Conservation (phyloP, 257 asterid genomes). For the Gentiana straminea region DNA sequence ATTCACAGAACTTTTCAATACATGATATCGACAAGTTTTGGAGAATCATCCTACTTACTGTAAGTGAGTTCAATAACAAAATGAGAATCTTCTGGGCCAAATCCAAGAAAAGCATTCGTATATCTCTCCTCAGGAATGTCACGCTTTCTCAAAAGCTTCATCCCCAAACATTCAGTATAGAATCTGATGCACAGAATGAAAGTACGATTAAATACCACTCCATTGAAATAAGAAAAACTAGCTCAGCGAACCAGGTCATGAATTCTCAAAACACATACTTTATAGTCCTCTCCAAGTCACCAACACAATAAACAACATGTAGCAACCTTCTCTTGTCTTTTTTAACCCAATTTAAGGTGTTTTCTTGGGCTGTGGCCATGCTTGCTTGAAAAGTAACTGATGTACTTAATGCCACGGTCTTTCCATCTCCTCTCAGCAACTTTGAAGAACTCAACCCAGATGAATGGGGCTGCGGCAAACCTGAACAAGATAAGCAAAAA, state of each 20-base stretch:
- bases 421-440: constrained; percentile 12
- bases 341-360: constrained; percentile 28
- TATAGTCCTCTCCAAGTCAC: constrained; percentile 38
- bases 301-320: constrained; percentile 41
- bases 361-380: constrained; percentile 12
- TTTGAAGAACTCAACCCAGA: constrained; percentile 20
- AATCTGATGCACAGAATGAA: constrained; percentile 22
- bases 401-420: constrained; percentile 5
- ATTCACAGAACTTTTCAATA: not conserved
- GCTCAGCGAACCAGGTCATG: not conserved
- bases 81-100: constrained; percentile 38
- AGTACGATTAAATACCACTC: not conserved
- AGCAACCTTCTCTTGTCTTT: constrained; percentile 42
- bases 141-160: constrained; percentile 43
- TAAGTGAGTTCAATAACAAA: constrained; percentile 41
- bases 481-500: constrained; percentile 13
- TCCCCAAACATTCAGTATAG: constrained; percentile 41
- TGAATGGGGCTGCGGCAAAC: constrained; percentile 30
- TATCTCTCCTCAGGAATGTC: constrained; percentile 38
- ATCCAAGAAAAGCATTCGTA: constrained; percentile 44
- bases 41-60: constrained; percentile 21
- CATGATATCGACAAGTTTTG: not conserved
- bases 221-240: not conserved
- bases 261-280: constrained; percentile 12
- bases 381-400: constrained; percentile 16